A percentile compares a stretch with the other conserved stretches of the same genome.
phyloP scores from a whole-genome alignment of 2,329 filamentous ascomycete species.

The Colletotrichum kahawae region DNA sequence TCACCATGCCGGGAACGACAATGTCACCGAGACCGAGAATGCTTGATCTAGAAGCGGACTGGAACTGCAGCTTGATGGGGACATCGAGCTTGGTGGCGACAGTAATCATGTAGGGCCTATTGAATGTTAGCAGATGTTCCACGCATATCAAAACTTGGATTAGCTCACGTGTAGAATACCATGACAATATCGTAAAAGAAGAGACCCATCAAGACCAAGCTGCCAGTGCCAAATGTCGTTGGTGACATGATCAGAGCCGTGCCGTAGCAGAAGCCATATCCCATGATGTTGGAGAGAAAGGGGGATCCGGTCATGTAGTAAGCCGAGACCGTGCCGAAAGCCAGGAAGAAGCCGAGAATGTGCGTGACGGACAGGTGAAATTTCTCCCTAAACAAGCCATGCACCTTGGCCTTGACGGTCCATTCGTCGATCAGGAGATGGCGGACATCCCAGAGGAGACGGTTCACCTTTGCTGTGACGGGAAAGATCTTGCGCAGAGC shows the following conservation, averaged over 20 bases:
- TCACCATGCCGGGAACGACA: constrained; percentile 88
- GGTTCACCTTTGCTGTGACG: constrained; percentile 6
- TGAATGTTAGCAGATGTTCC: constrained; percentile 23
- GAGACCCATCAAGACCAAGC: constrained; percentile 75
- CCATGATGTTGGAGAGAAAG: constrained; percentile 81
- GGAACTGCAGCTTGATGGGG: constrained; percentile 88
- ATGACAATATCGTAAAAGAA: constrained; percentile 97
- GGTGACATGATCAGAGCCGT: constrained; percentile 85
- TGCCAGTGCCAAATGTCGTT: constrained; percentile 84
- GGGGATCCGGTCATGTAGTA: constrained; percentile 70
- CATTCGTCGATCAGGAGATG: constrained; percentile 56
- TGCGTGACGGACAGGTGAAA: constrained; percentile 61
- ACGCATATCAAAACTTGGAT: no score
- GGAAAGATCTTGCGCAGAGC: constrained; percentile 21
- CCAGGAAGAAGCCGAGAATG: constrained; percentile 59
- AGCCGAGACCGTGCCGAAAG: constrained; percentile 57
- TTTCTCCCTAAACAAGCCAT: constrained; percentile 53
- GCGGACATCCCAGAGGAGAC: constrained; percentile 55
- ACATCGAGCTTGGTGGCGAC: constrained; percentile 90
- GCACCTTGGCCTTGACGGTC: constrained; percentile 54
- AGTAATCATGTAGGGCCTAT: constrained; percentile 79
- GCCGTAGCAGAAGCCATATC: constrained; percentile 85
- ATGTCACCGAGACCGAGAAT: constrained; percentile 97
- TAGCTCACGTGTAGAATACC: constrained; percentile 89
- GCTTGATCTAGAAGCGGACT: constrained; percentile 67